These are phyloP conservation scores for Avena eriantha DNA, from an alignment of 176 grass and related monocot species.

Conservation along the genomic window DNA sequence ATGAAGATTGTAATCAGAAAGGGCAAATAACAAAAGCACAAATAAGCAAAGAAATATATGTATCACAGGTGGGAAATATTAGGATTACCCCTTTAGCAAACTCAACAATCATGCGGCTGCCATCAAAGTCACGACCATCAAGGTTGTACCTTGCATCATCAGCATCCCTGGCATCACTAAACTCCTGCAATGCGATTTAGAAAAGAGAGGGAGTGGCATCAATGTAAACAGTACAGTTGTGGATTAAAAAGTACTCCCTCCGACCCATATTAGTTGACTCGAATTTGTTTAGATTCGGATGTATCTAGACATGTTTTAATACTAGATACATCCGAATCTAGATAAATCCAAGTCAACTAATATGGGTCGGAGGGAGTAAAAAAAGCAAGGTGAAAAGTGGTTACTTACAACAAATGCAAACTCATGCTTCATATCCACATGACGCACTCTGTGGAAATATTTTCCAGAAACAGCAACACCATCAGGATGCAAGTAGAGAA, in stretches of 20 bases:
- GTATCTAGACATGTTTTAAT: too few species aligned
- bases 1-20: neutral
- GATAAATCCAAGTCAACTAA: too few species aligned
- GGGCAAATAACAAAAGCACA: constrained; percentile 1
- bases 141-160: constrained; percentile 90
- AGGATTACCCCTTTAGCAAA: constrained; percentile 18
- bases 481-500: constrained; percentile 52
- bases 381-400: constrained; percentile 1
- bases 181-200: constrained; percentile 66
- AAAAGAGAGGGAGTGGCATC: neutral
- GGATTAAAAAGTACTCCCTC: neutral
- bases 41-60: neutral
- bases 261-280: too few species aligned
- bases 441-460: constrained; percentile 85
- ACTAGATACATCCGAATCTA: too few species aligned
- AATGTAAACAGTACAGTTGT: neutral
- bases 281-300: too few species aligned
- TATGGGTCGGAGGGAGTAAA: too few species aligned
- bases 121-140: constrained; percentile 17
- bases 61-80: neutral
- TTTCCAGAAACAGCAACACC: constrained; percentile 67
- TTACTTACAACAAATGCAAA: constrained; percentile 98
- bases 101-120: constrained; percentile 11
- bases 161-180: constrained; percentile 81
- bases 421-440: constrained; percentile 99